Conservation (phyloP, 257 asterid species). For the Solanum clarkiae region DNA sequence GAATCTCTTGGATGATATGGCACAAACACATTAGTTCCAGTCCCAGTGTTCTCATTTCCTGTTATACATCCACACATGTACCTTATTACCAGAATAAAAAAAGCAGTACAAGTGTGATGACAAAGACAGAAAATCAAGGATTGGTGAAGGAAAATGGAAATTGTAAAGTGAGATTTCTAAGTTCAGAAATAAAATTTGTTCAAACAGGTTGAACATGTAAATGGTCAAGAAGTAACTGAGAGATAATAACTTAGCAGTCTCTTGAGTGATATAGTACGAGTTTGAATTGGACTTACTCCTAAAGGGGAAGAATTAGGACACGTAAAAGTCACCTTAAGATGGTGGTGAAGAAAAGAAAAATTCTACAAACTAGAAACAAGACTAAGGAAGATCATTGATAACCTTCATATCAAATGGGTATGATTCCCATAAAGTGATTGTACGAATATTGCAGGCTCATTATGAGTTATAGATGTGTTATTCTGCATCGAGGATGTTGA, state of each 20-base stretch:
- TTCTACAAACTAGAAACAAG: background rate
- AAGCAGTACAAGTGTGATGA: background rate
- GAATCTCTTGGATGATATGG: background rate
- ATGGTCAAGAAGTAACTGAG: background rate
- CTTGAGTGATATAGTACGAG: background rate
- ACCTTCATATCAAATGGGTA: background rate
- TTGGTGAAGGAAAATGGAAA: background rate
- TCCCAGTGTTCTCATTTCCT: background rate
- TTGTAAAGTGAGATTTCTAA: background rate
- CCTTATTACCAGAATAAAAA: background rate
- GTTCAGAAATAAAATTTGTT: background rate
- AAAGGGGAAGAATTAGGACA: background rate
- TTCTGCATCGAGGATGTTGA: background rate
- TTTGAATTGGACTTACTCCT: background rate
- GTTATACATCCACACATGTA: background rate
- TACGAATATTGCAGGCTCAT: background rate
- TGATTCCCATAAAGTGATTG: background rate
- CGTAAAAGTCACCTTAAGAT: background rate
- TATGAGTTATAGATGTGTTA: background rate
- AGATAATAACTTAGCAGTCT: background rate
- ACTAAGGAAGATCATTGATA: background rate
- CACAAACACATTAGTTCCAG: background rate
- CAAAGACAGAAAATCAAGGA: background rate
- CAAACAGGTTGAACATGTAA: background rate
- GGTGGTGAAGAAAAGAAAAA: background rate